Percentiles rank a stretch among this genome's conserved stretches.
These are phyloP conservation scores for Boletus huronensis DNA, from an alignment of 768 basidiomycete species.

Conservation along the genomic window DNA sequence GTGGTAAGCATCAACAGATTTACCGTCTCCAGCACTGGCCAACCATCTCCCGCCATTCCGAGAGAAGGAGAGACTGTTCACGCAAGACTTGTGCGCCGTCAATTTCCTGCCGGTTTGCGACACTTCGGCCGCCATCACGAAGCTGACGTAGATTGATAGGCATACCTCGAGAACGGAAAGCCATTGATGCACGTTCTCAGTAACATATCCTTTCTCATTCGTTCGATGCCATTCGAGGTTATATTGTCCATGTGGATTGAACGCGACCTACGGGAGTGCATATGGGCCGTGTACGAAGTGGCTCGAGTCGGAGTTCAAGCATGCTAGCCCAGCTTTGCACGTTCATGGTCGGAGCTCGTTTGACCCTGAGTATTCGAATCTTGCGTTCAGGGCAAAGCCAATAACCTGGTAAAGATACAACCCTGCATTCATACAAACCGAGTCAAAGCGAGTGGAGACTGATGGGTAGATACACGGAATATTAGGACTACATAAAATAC, in stretches of 20 bases:
- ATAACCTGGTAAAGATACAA: slow-evolving; percentile 8
- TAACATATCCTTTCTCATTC: slow-evolving; percentile 17
- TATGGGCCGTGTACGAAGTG: slow-evolving; percentile 1
- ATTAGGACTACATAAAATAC: slow-evolving; percentile 35
- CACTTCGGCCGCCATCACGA: slow-evolving; percentile 1
- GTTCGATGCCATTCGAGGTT: slow-evolving; percentile 24
- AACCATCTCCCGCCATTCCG: slow-evolving; percentile 58
- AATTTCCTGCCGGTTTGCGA: slow-evolving; percentile 27
- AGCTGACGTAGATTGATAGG: neutral
- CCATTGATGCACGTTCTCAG: slow-evolving; percentile 22
- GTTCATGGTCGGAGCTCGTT: neutral
- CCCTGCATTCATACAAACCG: slow-evolving; percentile 22
- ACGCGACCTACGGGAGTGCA: slow-evolving; percentile 12
- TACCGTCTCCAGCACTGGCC: slow-evolving; percentile 70
- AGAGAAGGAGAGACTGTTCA: slow-evolving; percentile 62
- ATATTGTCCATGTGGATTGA: slow-evolving; percentile 21
- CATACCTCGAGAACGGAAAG: slow-evolving; percentile 36
- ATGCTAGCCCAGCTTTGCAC: neutral
- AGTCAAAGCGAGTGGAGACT: slow-evolving; percentile 2
- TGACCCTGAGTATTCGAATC: neutral
- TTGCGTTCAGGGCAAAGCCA: no score
- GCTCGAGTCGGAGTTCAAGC: slow-evolving; percentile 14
- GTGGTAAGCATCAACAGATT: slow-evolving; percentile 19
- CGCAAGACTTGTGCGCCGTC: slow-evolving; percentile 54
- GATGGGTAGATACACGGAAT: slow-evolving; percentile 28